phyloP scores from a whole-genome alignment of 306 rosid genomes.

The Fragaria vesca region DNA sequence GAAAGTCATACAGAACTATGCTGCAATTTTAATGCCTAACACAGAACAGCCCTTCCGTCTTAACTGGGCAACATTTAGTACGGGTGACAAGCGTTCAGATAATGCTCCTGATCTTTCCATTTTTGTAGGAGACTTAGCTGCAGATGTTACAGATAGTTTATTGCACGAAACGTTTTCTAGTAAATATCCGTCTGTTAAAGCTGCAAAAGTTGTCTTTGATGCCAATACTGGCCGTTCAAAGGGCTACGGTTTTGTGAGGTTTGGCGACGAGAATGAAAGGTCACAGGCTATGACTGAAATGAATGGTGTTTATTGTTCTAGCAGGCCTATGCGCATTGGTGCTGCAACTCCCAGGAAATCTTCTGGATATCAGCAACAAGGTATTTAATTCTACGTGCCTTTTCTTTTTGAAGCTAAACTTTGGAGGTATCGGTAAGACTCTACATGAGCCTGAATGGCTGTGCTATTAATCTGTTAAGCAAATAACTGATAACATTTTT shows the following conservation, averaged over 20 bases:
- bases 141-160: conserved; percentile 83
- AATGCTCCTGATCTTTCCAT: conserved; percentile 88
- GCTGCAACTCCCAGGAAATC: conserved; percentile 97
- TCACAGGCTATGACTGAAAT: conserved; percentile 83
- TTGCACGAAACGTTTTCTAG: conserved; percentile 71
- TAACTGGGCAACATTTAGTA: conserved; percentile 93
- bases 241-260: conserved; percentile 98
- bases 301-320: conserved; percentile 85
- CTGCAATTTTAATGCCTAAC: conserved; percentile 71
- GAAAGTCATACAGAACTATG: conserved; percentile 72
- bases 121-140: conserved; percentile 94
- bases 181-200: conserved; percentile 87
- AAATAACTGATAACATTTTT: not conserved
- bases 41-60: conserved; percentile 87
- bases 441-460: not conserved
- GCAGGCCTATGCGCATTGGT: conserved; percentile 94
- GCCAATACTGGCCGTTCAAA: conserved; percentile 92
- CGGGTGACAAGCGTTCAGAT: conserved; percentile 84
- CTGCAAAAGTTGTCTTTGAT: conserved; percentile 95
- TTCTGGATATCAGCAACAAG: conserved; percentile 70
- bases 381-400: conserved; percentile 18
- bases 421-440: not conserved
- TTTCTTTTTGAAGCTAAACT: conserved; percentile 10
- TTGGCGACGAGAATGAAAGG: conserved; percentile 86
- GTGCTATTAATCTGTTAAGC: not conserved